Evolutionary conservation across 306 rosid species (phyloP).

Genomic region (Cucumis sativus): DNA sequence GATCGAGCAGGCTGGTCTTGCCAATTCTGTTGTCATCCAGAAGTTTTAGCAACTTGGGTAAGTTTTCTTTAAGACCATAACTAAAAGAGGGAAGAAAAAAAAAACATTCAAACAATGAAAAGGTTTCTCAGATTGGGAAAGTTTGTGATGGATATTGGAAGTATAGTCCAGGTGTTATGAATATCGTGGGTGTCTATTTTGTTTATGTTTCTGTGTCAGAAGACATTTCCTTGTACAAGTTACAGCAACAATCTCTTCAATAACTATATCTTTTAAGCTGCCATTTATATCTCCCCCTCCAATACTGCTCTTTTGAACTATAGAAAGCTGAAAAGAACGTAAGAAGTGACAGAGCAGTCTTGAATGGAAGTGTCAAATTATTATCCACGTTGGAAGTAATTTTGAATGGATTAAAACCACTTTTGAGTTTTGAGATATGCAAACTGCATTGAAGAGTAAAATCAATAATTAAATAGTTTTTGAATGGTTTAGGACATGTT

Average conservation of each 20-base stretch:
- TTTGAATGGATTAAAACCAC: too few relatives aligned
- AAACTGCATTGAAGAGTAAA: too few relatives aligned
- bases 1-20: slow-evolving; percentile 78
- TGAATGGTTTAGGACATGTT: too few relatives aligned
- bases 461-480: too few relatives aligned
- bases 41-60: slow-evolving; percentile 35
- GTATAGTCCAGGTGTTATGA: background rate
- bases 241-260: background rate
- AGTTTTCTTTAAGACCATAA: background rate
- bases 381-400: too few relatives aligned
- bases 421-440: too few relatives aligned
- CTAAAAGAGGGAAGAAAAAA: background rate
- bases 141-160: background rate
- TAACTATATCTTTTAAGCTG: background rate
- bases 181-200: background rate
- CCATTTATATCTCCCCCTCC: background rate
- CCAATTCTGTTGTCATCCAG: slow-evolving; percentile 91
- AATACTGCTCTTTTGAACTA: background rate
- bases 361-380: too few relatives aligned
- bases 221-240: background rate
- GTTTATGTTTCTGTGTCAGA: background rate
- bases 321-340: too few relatives aligned
- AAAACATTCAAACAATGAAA: background rate
- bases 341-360: too few relatives aligned
- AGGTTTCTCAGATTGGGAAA: background rate